Evolutionary conservation across 1,284 basidiomycete genomes (phyloP), one percentile per base, ranked within the genome.

Genomic region (Cutaneotrichosporon daszewskae): DNA sequence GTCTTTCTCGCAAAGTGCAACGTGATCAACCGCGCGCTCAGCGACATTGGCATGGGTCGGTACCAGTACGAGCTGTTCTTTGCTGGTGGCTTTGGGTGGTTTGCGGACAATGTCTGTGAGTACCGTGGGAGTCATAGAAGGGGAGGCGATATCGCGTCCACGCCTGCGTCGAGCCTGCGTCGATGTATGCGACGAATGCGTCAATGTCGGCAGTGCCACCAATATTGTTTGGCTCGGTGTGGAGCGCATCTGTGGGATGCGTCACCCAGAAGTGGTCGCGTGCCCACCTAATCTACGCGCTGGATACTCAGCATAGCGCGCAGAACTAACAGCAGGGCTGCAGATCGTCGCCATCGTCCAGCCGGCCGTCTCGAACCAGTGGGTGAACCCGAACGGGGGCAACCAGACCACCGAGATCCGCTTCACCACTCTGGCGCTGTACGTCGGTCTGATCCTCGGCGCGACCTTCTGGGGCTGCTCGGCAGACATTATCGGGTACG

Each of bases 51-150:
- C 17, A 81, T 79, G 47, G 80, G 81, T 13, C 71, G 72, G 40
- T 82, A 80, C 64, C 80, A 82, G 57, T 67, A 72, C 50, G 77
- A 80, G 62, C 71, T 82, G 26, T 80, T 81, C 54, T 48, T 75
- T 40, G 68, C 81, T 8, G 75, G 77, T 29, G 81, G 59, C 13
- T 60, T 64, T 32, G 60, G 60, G 27, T 62, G 60, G 60, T 60
- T 55, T 34, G 55, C 49, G n/a, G 49, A 58, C 76, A 77, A 79
- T 49, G 61, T 79, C 43, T 78, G 77, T 54, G 49, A 51, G 52
- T 53, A 19, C n/a, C n/a, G n/a, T n/a, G n/a, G n/a, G n/a, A n/a
- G n/a, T n/a, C n/a, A n/a, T n/a, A n/a, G n/a, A n/a, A n/a, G n/a
- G n/a, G n/a, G n/a, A n/a, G n/a, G n/a, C n/a, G n/a, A n/a, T n/a